A percentile compares a stretch with the other conserved stretches of the same genome.
phyloP scores from a whole-genome alignment of 2,329 filamentous ascomycete genomes.

The Aspergillus pseudotamarii region DNA sequence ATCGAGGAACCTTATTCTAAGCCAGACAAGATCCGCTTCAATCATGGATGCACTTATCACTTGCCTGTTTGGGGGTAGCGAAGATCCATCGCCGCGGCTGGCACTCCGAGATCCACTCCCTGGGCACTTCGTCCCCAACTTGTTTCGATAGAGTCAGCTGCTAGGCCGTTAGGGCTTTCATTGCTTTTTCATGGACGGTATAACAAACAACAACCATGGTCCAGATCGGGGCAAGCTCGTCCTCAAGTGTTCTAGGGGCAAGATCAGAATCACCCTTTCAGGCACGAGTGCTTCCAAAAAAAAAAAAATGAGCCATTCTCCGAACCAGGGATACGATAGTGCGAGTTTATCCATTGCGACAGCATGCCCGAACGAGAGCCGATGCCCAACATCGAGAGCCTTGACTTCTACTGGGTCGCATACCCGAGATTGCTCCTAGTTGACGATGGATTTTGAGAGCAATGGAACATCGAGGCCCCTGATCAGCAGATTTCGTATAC shows the following conservation, averaged over 20 bases:
- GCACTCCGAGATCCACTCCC: neutral
- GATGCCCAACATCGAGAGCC: neutral
- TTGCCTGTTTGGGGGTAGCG: neutral
- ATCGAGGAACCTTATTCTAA: neutral
- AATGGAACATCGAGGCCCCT: neutral
- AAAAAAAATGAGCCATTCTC: neutral
- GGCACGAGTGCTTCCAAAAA: neutral
- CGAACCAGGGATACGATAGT: neutral
- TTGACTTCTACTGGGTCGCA: neutral
- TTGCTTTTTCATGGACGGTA: neutral
- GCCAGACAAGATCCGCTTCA: neutral
- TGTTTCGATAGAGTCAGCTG: neutral
- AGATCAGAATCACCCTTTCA: neutral
- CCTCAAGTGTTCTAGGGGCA: neutral
- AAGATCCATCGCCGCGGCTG: neutral
- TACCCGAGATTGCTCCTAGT: neutral
- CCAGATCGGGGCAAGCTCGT: neutral
- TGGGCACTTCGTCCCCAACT: neutral
- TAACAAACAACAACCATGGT: neutral
- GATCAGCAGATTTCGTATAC: neutral
- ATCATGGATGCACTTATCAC: neutral
- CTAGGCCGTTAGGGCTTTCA: neutral
- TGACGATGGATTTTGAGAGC: neutral
- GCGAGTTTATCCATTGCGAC: neutral
- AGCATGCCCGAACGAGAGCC: neutral